Conservation (phyloP, 129 eudicot species). For the Helianthus annuus region HanXRQr2.0-SUNRISE NC_035442.2:105307973-105308472, state of each 20-base stretch:
- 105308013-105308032: constrained; percentile 17
- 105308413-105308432: not conserved
- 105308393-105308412: not conserved
- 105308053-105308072: constrained; percentile 84
- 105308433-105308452: not conserved
- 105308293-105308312: too few relatives aligned
- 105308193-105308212: too few relatives aligned
- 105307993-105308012: constrained; percentile 3
- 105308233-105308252: not conserved
- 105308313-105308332: too few relatives aligned
- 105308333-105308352: too few relatives aligned
- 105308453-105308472: not conserved
- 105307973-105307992: not conserved
- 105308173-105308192: constrained; percentile 11
- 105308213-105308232: not conserved
- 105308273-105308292: too few relatives aligned
- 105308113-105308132: constrained; percentile 47
- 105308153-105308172: constrained; percentile 2
- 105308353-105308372: too few relatives aligned
- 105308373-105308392: not conserved
- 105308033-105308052: constrained; percentile 7
- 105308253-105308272: not conserved
- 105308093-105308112: constrained; percentile 83
- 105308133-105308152: not conserved
- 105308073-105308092: constrained; percentile 77